Evolutionary conservation across 148 eudicot genomes (phyloP).

Genomic region (Rhododendron kiyosumense): DNA sequence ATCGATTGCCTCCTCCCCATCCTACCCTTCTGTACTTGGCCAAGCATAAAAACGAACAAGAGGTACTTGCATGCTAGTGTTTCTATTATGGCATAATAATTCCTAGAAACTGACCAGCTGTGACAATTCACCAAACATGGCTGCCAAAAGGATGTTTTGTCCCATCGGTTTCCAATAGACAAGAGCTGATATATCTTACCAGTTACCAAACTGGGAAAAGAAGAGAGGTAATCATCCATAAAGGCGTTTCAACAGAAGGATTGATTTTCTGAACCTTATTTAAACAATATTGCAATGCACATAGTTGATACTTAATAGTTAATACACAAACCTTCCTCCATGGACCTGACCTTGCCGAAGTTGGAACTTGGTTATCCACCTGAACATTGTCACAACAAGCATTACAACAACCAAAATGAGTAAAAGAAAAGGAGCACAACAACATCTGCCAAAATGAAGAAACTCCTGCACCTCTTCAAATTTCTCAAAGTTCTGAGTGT

Average conservation of each 20-base stretch:
- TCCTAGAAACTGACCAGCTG: neutral
- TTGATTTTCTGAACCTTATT: neutral
- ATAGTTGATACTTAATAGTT: neutral
- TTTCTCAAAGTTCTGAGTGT: constrained; percentile 96
- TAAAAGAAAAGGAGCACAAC: constrained; percentile 2
- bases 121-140: neutral
- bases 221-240: neutral
- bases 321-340: constrained; percentile 91
- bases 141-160: constrained; percentile 3
- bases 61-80: neutral
- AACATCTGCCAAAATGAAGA: constrained; percentile 1
- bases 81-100: neutral
- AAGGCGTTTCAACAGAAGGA: neutral
- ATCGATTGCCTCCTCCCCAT: neutral
- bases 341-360: constrained; percentile 75
- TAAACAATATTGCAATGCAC: neutral
- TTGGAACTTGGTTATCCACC: constrained; percentile 60
- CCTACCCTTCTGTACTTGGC: neutral
- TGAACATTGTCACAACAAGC: constrained; percentile 27
- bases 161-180: neutral
- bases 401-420: neutral
- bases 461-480: constrained; percentile 73
- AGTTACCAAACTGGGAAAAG: neutral
- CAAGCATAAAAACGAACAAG: neutral
- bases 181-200: neutral